A percentile compares a stretch with the other conserved stretches of the same genome.
phyloP scores from a whole-genome alignment of 2,329 filamentous ascomycete genomes.

The Xylaria digitata region DNA sequence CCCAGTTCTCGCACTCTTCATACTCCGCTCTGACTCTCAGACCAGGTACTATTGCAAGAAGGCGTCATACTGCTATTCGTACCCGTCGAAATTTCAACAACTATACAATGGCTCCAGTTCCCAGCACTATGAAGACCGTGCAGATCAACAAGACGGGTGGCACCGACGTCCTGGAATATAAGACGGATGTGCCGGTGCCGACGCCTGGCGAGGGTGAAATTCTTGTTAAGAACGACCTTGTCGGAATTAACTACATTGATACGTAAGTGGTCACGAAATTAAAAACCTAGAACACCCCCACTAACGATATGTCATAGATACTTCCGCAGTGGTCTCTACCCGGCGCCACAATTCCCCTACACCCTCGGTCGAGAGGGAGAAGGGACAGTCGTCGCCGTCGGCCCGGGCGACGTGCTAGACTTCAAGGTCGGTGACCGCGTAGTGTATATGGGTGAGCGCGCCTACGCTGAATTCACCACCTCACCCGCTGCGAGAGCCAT shows the following conservation, averaged over 20 bases:
- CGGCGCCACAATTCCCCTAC: constrained; percentile 73
- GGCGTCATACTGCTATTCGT: background rate
- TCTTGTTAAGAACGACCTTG: constrained; percentile 81
- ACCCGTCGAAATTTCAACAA: constrained; percentile 7
- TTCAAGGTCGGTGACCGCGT: constrained; percentile 76
- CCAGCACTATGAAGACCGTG: constrained; percentile 78
- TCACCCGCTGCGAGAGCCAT: constrained; percentile 66
- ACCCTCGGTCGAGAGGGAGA: constrained; percentile 83
- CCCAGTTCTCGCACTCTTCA: constrained; percentile 26
- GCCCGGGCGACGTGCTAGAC: constrained; percentile 62
- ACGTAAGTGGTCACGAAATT: constrained; percentile 59
- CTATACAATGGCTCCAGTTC: constrained; percentile 56
- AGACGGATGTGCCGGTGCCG: constrained; percentile 77
- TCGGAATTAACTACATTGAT: constrained; percentile 91
- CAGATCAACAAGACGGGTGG: constrained; percentile 78
- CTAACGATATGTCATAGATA: constrained; percentile 63
- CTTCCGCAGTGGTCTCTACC: constrained; percentile 87
- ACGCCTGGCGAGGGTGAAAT: constrained; percentile 75
- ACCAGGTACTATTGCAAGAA: background rate
- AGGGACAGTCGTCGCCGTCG: constrained; percentile 74
- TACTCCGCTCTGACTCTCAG: background rate
- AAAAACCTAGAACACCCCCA: background rate
- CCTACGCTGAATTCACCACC: constrained; percentile 68
- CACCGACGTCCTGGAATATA: constrained; percentile 76
- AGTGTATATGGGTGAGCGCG: constrained; percentile 69